Conservation (phyloP, 2,329 filamentous ascomycete genomes). For the Exophiala mesophila region DNA sequence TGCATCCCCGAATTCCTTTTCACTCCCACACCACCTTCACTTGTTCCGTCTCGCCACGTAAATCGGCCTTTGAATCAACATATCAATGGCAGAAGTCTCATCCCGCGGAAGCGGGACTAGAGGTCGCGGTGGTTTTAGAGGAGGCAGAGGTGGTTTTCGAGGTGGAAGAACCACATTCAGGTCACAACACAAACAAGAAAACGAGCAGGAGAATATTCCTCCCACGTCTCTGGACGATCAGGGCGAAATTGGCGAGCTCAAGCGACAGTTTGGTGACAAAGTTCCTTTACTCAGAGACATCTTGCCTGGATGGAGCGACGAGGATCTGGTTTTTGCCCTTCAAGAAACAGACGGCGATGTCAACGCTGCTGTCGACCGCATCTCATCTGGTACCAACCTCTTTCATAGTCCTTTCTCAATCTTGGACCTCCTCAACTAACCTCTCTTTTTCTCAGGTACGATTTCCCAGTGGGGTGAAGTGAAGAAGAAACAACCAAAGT, state of each 20-base stretch:
- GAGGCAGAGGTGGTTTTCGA: conserved; percentile 70
- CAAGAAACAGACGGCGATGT: conserved; percentile 62
- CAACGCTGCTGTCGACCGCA: conserved; percentile 47
- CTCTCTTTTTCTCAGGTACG: conserved; percentile 34
- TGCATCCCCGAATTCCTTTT: background rate
- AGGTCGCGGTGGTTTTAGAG: conserved; percentile 25
- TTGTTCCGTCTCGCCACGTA: no score
- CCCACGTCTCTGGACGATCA: conserved; percentile 68
- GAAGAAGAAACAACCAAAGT: conserved; percentile 49
- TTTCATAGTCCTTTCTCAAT: no score
- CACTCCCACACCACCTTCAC: conserved; percentile 18
- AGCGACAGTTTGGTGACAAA: conserved; percentile 79
- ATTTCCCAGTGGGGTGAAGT: conserved; percentile 51
- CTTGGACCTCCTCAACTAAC: background rate
- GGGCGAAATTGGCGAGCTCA: conserved; percentile 84
- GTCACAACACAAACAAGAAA: conserved; percentile 64
- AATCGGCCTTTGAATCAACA: conserved; percentile 35
- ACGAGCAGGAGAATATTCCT: conserved; percentile 59
- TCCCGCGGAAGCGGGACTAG: conserved; percentile 68
- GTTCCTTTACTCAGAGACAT: conserved; percentile 81
- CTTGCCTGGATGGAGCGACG: conserved; percentile 92
- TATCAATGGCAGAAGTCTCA: conserved; percentile 89
- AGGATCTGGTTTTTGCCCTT: conserved; percentile 87
- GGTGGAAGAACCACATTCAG: conserved; percentile 57
- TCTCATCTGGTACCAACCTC: conserved; percentile 46